Conservation (phyloP, 2,329 filamentous ascomycete genomes). For the Colletotrichum zoysiae region DNA sequence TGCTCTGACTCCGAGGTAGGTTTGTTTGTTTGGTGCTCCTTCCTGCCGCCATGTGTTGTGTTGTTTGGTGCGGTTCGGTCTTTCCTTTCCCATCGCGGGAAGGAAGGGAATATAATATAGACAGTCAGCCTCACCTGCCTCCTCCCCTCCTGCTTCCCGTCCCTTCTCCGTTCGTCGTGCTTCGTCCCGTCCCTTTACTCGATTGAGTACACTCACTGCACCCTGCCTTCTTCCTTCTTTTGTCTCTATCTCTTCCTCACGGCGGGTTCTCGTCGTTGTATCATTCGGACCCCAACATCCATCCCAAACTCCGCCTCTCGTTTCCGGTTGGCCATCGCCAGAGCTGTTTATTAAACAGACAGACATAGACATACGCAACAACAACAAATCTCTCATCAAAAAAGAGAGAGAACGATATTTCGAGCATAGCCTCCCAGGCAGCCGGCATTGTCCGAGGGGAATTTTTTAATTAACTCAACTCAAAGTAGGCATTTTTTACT, state of each 20-base stretch:
- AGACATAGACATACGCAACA: too few species aligned
- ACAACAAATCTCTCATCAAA: background rate
- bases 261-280: conserved; percentile 16
- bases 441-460: conserved; percentile 34
- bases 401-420: background rate
- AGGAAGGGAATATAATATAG: conserved; percentile 6
- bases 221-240: conserved; percentile 26
- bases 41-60: background rate
- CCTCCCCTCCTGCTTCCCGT: background rate
- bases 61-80: background rate
- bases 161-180: conserved; percentile 6
- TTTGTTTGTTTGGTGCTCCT: background rate
- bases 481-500: conserved; percentile 7
- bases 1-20: too few species aligned
- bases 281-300: background rate
- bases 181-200: background rate
- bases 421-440: conserved; percentile 20
- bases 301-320: background rate
- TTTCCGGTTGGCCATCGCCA: background rate
- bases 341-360: background rate
- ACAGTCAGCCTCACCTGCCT: conserved; percentile 19
- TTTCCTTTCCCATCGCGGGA: conserved; percentile 5
- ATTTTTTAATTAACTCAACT: conserved; percentile 15
- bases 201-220: background rate
- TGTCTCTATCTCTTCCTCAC: conserved; percentile 16